Evolutionary conservation across 306 rosid species (phyloP).

Genomic region (Cicer yamashitae): DNA sequence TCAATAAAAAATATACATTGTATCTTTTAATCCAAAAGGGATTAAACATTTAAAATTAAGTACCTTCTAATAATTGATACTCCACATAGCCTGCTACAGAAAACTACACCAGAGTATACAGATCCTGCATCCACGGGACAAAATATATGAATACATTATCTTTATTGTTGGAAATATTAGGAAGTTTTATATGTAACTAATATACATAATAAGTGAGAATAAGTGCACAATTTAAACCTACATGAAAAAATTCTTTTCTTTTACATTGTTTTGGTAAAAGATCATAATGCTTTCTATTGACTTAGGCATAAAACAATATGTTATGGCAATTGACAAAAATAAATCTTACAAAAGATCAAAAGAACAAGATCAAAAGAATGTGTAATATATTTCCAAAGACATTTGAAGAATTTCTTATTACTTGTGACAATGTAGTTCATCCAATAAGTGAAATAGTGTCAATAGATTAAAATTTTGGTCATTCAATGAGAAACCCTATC

Average conservation of each 20-base stretch:
- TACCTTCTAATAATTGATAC: conserved; percentile 89
- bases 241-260: background rate
- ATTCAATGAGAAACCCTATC: too few relatives aligned
- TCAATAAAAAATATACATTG: background rate
- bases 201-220: background rate
- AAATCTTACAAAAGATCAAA: too few relatives aligned
- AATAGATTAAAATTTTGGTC: too few relatives aligned
- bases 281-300: too few relatives aligned
- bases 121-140: conserved; percentile 57
- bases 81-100: conserved; percentile 84
- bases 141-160: background rate
- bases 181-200: background rate
- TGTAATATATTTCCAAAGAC: too few relatives aligned
- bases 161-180: background rate
- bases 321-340: too few relatives aligned
- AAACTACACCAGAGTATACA: conserved; percentile 81
- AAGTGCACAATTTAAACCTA: background rate
- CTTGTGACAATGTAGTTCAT: too few relatives aligned
- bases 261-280: background rate
- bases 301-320: too few relatives aligned
- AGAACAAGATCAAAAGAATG: too few relatives aligned
- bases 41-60: conserved; percentile 7
- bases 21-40: background rate
- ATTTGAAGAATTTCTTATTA: too few relatives aligned
- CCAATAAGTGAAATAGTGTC: too few relatives aligned